phyloP scores from a whole-genome alignment of 352 stramenopile genomes.

The Phytophthora vignae region DNA sequence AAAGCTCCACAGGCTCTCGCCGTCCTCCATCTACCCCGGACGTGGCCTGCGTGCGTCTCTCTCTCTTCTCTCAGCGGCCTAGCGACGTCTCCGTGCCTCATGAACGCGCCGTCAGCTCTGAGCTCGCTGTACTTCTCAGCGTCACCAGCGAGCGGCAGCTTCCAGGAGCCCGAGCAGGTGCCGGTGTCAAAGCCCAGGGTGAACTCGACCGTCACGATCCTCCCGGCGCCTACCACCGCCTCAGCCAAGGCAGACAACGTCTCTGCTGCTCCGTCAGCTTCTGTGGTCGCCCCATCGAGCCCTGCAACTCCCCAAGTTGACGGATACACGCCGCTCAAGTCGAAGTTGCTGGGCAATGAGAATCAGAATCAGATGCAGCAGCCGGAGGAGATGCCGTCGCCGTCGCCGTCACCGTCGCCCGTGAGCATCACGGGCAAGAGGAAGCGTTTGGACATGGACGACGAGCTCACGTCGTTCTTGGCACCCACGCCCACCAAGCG shows the following conservation, averaged over 20 bases:
- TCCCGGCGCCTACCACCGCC: not conserved
- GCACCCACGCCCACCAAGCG: conserved; percentile 35
- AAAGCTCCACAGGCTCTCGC: too few relatives aligned
- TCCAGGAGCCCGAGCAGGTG: not conserved
- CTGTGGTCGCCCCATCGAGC: not conserved
- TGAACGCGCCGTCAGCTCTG: conserved; percentile 22
- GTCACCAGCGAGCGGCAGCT: conserved; percentile 4
- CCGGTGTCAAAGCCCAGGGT: conserved; percentile 9
- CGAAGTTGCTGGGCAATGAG: too few relatives aligned
- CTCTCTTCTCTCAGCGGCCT: not conserved
- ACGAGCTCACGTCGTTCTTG: conserved; percentile 15
- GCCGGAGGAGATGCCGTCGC: not conserved
- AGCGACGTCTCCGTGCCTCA: not conserved
- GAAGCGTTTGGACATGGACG: conserved; percentile 36
- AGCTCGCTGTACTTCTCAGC: conserved; percentile 22
- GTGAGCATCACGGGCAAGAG: conserved; percentile 38
- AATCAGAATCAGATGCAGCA: too few relatives aligned
- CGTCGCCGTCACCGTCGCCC: conserved; percentile 2
- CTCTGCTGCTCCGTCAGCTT: not conserved
- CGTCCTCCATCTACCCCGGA: too few relatives aligned
- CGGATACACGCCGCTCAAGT: not conserved
- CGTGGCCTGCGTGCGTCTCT: too few relatives aligned
- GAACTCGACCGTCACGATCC: conserved; percentile 21
- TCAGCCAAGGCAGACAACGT: not conserved
- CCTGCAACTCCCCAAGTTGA: not conserved